Evolutionary conservation across 2,329 filamentous ascomycete genomes (phyloP), one percentile per base, ranked within the genome.

Genomic region (Hymenotorrendiella dingleyae): DNA sequence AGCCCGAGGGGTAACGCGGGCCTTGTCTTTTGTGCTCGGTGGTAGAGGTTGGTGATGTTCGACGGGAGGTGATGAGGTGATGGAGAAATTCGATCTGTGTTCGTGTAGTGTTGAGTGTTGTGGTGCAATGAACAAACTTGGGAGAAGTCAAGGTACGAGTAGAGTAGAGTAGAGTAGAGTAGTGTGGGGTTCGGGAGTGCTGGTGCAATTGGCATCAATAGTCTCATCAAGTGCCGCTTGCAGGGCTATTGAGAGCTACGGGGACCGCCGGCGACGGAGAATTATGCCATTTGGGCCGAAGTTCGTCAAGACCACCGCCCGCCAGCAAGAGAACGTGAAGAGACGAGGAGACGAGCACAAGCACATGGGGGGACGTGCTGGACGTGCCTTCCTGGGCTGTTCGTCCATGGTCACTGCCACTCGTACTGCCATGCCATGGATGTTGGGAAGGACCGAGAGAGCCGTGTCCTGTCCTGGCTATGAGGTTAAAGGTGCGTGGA

Each of bases 141-240:
- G 35, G 16, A 16, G 34, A 10, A 14, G 10, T 22, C 26, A 20
- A 26, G 22, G 23, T 12, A 27, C 12, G 11, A 17, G 20, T 6
- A 8, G n/a, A 26, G 14, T 10, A 36, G 35, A 7, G 23, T 5
- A 6, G 20, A 14, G 14, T 24, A 16, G 21, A 14, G 9, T n/a
- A 4, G 29, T 19, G 29, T 33, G 21, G 16, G 16, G 11, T 14
- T 32, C 16, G 16, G 6, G 9, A 14, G 26, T 14, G 4, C 19
- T 16, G 23, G 23, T 24, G 14, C 17, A 19, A 23, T 24, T 21
- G 21, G 8, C 21, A 36, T 36, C 35, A 36, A 36, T 39, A 39
- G 36, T 39, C 24, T 39, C 36, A 29, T 40, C 27, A 40, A 40
- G 27, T 40, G 37, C 37, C 37, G 37, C 37, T 40, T 40, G 37